Conservation (phyloP, 2,329 filamentous ascomycete species). For the Kalmusia sp. region DNA sequence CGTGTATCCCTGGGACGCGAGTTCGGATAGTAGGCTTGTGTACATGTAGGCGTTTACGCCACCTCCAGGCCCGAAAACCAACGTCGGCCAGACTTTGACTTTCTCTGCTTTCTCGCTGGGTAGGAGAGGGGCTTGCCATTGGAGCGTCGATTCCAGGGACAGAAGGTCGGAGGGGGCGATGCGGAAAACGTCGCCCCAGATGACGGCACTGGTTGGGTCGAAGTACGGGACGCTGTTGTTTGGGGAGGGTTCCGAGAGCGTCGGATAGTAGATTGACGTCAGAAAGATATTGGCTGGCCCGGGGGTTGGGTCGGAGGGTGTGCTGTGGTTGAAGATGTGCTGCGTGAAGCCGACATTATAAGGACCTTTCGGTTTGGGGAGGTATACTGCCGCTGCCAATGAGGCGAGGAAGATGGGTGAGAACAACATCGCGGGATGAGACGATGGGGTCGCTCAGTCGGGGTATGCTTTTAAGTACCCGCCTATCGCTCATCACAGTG, state of each 20-base stretch:
- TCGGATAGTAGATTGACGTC: constrained; percentile 33
- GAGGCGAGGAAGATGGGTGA: background rate
- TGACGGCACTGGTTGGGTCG: constrained; percentile 24
- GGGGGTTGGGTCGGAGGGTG: constrained; percentile 24
- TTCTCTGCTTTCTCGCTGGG: background rate
- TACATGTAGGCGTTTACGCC: constrained; percentile 20
- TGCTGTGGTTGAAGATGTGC: constrained; percentile 33
- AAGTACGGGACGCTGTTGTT: constrained; percentile 27
- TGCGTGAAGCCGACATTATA: constrained; percentile 32
- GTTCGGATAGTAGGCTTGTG: constrained; percentile 16
- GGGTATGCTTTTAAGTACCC: too few species aligned
- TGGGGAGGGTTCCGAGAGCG: constrained; percentile 16
- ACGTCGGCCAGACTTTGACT: constrained; percentile 14
- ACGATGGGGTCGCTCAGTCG: too few species aligned
- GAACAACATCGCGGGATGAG: background rate
- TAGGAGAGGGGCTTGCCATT: constrained; percentile 20
- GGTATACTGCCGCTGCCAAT: background rate
- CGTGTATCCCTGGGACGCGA: constrained; percentile 26
- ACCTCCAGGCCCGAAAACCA: constrained; percentile 28
- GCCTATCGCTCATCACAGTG: too few species aligned
- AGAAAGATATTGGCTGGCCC: constrained; percentile 23
- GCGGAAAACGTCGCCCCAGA: constrained; percentile 20
- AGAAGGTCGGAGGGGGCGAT: background rate
- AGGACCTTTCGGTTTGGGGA: constrained; percentile 24
- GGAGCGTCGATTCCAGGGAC: constrained; percentile 19